These are phyloP conservation scores for Irpex sp. DNA, from an alignment of 1,284 basidiomycete species.

Conservation along the genomic window DNA sequence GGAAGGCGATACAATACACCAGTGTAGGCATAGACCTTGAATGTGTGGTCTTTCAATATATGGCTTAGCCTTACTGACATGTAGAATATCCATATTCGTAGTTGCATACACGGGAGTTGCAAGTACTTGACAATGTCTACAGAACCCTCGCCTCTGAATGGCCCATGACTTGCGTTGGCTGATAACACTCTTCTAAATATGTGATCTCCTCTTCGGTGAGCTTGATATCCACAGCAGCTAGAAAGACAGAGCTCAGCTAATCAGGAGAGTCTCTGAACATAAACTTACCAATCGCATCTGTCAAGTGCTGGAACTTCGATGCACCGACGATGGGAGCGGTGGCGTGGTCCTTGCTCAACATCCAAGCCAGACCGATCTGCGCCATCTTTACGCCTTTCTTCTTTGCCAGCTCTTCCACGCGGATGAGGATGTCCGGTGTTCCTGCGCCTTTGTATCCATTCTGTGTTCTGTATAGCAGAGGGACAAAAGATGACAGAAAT, in stretches of 20 bases:
- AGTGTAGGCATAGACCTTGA: no score
- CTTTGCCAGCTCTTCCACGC: conserved; percentile 50
- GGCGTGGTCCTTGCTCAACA: conserved; percentile 35
- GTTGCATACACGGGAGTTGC: neutral
- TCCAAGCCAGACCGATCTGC: conserved; percentile 54
- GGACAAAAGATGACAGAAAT: neutral
- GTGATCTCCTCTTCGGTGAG: conserved; percentile 23
- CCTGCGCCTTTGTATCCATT: neutral
- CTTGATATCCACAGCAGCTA: conserved; percentile 29
- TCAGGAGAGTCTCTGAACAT: neutral
- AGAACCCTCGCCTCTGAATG: conserved; percentile 2
- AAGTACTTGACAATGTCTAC: neutral
- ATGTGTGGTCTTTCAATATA: no score
- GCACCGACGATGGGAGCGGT: conserved; percentile 53
- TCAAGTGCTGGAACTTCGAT: conserved; percentile 31
- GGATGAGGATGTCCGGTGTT: conserved; percentile 11
- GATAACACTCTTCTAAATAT: conserved; percentile 26
- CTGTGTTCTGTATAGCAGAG: neutral
- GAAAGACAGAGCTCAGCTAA: neutral
- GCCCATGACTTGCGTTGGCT: conserved; percentile 11
- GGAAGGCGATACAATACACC: no score
- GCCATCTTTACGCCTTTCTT: conserved; percentile 52
- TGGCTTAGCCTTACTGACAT: no score
- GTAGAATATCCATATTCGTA: neutral
- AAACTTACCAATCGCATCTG: conserved; percentile 2